Conservation (phyloP, 2,329 filamentous ascomycete species). For the Ceratocystis destructans region DNA sequence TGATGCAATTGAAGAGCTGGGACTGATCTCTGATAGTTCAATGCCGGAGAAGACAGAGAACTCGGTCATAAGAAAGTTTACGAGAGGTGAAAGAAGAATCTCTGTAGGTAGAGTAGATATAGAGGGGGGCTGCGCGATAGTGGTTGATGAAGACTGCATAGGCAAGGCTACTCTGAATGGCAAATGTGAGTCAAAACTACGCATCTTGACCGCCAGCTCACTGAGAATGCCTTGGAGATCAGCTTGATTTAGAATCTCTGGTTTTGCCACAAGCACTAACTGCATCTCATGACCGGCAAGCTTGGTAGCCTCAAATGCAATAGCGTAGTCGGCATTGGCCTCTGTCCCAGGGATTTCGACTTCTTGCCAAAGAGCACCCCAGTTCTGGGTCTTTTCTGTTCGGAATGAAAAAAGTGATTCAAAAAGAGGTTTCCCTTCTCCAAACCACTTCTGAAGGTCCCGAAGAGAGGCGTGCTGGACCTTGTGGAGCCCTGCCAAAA, state of each 20-base stretch:
- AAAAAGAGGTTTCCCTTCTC: slow-evolving; percentile 49
- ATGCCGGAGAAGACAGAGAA: slow-evolving; percentile 40
- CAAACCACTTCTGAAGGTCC: slow-evolving; percentile 67
- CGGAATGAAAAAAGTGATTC: slow-evolving; percentile 77
- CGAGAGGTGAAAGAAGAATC: neutral
- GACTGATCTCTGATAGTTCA: slow-evolving; percentile 36
- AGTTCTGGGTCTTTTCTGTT: slow-evolving; percentile 27
- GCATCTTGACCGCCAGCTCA: neutral
- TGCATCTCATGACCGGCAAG: slow-evolving; percentile 34
- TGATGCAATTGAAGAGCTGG: slow-evolving; percentile 56
- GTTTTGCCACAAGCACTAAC: slow-evolving; percentile 47
- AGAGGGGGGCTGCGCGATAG: neutral
- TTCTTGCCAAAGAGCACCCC: slow-evolving; percentile 38
- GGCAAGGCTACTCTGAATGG: neutral
- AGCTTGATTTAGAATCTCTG: slow-evolving; percentile 22
- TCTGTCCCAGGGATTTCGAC: slow-evolving; percentile 34
- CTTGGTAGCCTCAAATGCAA: slow-evolving; percentile 62
- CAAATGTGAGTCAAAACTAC: neutral
- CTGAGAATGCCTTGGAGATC: neutral
- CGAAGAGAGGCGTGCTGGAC: slow-evolving; percentile 71
- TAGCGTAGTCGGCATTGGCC: slow-evolving; percentile 48
- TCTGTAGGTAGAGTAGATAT: neutral
- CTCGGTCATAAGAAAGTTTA: neutral
- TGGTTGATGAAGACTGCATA: neutral
- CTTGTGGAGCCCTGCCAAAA: slow-evolving; percentile 51